phyloP scores from a whole-genome alignment of 2,329 filamentous ascomycete genomes.

The Didymellaceae sp. region DNA sequence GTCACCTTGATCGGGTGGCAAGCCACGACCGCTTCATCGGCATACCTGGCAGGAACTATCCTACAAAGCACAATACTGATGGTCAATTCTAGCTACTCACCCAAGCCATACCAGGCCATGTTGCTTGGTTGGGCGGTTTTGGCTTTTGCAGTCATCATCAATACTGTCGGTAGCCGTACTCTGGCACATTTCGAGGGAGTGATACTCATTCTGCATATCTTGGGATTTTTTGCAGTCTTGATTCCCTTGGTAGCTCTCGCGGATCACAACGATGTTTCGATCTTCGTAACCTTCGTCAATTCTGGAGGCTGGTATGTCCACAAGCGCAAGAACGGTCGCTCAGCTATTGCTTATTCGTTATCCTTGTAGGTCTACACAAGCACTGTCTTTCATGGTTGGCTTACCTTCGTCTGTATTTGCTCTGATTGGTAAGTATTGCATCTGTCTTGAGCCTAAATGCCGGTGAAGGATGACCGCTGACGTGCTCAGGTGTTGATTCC shows the following conservation, averaged over 20 bases:
- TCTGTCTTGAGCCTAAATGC: too few relatives aligned
- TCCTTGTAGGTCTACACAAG: slow-evolving; percentile 24
- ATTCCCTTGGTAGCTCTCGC: slow-evolving; percentile 52
- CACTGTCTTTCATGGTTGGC: slow-evolving; percentile 50
- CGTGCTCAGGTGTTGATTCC: neutral
- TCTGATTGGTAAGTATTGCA: neutral
- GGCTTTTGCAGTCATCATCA: slow-evolving; percentile 45
- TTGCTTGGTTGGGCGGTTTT: slow-evolving; percentile 27
- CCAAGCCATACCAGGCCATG: neutral
- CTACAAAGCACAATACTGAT: slow-evolving; percentile 35
- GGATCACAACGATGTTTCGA: slow-evolving; percentile 44
- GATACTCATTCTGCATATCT: slow-evolving; percentile 54
- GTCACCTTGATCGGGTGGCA: slow-evolving; percentile 47
- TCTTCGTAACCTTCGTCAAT: slow-evolving; percentile 55
- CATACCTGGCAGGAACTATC: slow-evolving; percentile 22
- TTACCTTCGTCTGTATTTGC: slow-evolving; percentile 36
- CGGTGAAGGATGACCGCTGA: neutral
- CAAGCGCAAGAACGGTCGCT: too few relatives aligned
- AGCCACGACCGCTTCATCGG: slow-evolving; percentile 28
- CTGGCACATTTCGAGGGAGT: slow-evolving; percentile 55
- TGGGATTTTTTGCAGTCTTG: slow-evolving; percentile 57
- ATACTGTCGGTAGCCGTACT: slow-evolving; percentile 49
- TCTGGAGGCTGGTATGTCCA: slow-evolving; percentile 50
- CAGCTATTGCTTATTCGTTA: neutral
- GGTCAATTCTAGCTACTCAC: slow-evolving; percentile 27